Evolutionary conservation across 768 basidiomycete species (phyloP).

Genomic region (Lactifluus rugatus): DNA sequence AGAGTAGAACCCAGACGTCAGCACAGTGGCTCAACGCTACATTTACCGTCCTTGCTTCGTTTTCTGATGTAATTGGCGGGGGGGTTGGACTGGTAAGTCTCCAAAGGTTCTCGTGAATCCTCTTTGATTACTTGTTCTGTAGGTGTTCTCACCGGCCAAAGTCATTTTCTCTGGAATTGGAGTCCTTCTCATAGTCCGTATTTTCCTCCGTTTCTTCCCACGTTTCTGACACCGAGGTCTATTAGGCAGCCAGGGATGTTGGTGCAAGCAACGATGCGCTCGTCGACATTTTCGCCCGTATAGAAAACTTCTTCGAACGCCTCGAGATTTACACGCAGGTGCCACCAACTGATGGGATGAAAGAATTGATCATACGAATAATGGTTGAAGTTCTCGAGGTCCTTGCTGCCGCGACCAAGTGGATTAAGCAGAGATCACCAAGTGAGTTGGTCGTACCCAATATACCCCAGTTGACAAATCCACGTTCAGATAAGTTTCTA

Average conservation of each 20-base stretch:
- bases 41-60: neutral
- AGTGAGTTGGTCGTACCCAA: neutral
- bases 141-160: neutral
- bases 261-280: neutral
- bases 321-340: neutral
- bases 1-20: too few species aligned
- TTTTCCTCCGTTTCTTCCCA: too few species aligned
- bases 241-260: neutral
- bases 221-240: neutral
- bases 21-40: neutral
- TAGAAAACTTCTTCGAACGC: neutral
- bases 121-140: neutral
- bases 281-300: neutral
- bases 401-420: neutral
- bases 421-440: neutral
- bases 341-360: neutral
- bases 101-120: neutral
- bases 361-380: neutral
- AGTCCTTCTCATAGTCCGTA: neutral
- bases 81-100: neutral
- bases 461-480: neutral
- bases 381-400: neutral
- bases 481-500: neutral
- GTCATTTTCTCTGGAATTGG: conserved; percentile 1
- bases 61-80: neutral